Percentiles rank a stretch among this genome's conserved stretches.
These are phyloP conservation scores for Pyrenochaeta sp. DNA, from an alignment of 2,329 filamentous ascomycete genomes.

Conservation along the genomic window DNA sequence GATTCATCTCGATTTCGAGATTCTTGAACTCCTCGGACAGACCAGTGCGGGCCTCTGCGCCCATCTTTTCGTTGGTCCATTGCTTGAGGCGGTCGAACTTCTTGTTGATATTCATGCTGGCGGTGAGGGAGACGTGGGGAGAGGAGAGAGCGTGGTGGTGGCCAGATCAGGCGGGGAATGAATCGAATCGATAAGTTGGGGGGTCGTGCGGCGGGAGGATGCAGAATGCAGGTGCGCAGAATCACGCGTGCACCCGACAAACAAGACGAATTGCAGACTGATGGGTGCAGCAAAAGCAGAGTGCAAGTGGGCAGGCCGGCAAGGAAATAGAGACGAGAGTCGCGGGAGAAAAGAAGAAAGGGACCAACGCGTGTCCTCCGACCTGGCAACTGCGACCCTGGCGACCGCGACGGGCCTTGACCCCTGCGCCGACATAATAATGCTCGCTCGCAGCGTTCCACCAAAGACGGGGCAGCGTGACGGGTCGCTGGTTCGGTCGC, in stretches of 20 bases:
- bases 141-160: slow-evolving; percentile 4
- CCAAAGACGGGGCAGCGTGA: no score
- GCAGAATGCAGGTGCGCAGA: background rate
- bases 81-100: slow-evolving; percentile 96
- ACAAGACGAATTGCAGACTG: background rate
- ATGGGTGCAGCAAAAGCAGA: no score
- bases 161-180: slow-evolving; percentile 21
- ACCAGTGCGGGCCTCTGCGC: slow-evolving; percentile 83
- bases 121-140: slow-evolving; percentile 9
- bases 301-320: no score
- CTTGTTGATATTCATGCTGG: slow-evolving; percentile 73
- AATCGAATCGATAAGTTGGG: no score
- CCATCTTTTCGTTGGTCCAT: slow-evolving; percentile 98
- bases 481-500: no score
- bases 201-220: slow-evolving; percentile 19
- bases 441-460: no score
- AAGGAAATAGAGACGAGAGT: background rate
- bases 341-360: slow-evolving; percentile 5
- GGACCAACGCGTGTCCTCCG: slow-evolving; percentile 13
- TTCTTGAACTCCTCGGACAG: slow-evolving; percentile 91
- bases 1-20: slow-evolving; percentile 86
- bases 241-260: background rate
- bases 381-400: slow-evolving; percentile 13
- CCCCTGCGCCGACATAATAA: no score
- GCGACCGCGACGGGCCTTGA: no score